phyloP scores from a whole-genome alignment of 208 protist genomes.

The Trypanosoma caninum region DNA sequence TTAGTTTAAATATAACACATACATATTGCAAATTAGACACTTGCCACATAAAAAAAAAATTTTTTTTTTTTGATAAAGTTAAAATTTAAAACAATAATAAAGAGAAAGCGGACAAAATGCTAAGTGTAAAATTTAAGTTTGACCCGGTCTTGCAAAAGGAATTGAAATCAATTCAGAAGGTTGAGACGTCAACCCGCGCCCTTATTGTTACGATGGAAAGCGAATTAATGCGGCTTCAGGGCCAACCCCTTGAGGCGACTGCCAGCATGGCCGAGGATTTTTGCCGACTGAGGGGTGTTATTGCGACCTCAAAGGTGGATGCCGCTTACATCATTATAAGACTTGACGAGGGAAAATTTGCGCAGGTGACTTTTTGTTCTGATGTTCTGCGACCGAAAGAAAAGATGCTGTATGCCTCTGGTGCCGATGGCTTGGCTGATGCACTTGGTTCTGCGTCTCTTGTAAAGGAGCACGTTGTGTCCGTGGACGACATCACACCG shows the following conservation, averaged over 20 bases:
- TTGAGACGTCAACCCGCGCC: slow-evolving; percentile 21
- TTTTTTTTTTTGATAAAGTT: neutral
- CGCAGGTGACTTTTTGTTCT: slow-evolving; percentile 52
- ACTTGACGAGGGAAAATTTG: slow-evolving; percentile 24
- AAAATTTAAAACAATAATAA: slow-evolving; percentile 8
- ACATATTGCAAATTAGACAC: no score
- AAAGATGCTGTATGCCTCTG: slow-evolving; percentile 64
- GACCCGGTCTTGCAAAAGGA: slow-evolving; percentile 32
- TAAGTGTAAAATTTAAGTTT: slow-evolving; percentile 58
- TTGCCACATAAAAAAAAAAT: slow-evolving; percentile 5
- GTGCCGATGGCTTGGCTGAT: slow-evolving; percentile 32
- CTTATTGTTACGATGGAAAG: slow-evolving; percentile 49
- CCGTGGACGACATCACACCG: slow-evolving; percentile 33
- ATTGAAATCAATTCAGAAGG: slow-evolving; percentile 33
- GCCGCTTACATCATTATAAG: slow-evolving; percentile 49
- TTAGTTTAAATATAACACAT: no score
- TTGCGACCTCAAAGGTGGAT: slow-evolving; percentile 24
- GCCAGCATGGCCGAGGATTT: slow-evolving; percentile 34
- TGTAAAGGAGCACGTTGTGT: slow-evolving; percentile 23
- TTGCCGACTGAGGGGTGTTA: slow-evolving; percentile 20
- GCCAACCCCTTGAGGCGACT: slow-evolving; percentile 24
- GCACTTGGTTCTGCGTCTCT: slow-evolving; percentile 5
- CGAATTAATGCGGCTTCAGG: slow-evolving; percentile 45
- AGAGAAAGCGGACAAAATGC: slow-evolving; percentile 21
- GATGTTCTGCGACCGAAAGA: slow-evolving; percentile 47